Percentiles rank a stretch among this genome's conserved stretches.
Evolutionary conservation across 495 filamentous ascomycete genomes (phyloP).

Genomic region (Terfezia claveryi): DNA sequence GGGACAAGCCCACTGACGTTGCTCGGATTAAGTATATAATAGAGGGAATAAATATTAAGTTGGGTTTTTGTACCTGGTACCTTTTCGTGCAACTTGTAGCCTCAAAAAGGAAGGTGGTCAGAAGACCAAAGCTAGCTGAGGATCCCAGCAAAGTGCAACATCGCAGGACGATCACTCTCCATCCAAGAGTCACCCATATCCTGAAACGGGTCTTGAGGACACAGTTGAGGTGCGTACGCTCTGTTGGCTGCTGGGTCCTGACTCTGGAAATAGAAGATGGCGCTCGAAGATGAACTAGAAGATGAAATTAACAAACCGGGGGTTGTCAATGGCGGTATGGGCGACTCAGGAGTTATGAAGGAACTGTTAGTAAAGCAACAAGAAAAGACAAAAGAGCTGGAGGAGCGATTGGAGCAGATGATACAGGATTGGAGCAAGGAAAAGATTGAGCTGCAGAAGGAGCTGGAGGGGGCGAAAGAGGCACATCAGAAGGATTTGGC

Average conservation of each 20-base stretch:
- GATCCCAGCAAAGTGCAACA: no score
- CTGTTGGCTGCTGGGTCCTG: background rate
- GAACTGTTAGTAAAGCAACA: slow-evolving; percentile 3
- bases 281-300: background rate
- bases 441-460: slow-evolving; percentile 1
- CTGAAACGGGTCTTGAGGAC: background rate
- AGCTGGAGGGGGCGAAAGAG: slow-evolving; percentile 23
- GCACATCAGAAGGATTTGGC: slow-evolving; percentile 25
- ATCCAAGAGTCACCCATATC: background rate
- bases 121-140: background rate
- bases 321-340: background rate
- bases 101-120: background rate
- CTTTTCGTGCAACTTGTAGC: background rate
- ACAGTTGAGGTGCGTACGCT: background rate
- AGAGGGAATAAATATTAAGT: no score
- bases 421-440: background rate
- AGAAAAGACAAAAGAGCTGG: slow-evolving; percentile 1
- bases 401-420: slow-evolving; percentile 1
- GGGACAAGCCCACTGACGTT: no score
- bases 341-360: background rate
- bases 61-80: no score
- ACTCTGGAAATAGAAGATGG: background rate
- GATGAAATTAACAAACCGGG: background rate
- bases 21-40: no score
- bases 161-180: background rate